Percentiles rank a stretch among this genome's conserved stretches.
Evolutionary conservation across 129 eudicot genomes (phyloP).

Genomic region (Lactuca saligna): DNA sequence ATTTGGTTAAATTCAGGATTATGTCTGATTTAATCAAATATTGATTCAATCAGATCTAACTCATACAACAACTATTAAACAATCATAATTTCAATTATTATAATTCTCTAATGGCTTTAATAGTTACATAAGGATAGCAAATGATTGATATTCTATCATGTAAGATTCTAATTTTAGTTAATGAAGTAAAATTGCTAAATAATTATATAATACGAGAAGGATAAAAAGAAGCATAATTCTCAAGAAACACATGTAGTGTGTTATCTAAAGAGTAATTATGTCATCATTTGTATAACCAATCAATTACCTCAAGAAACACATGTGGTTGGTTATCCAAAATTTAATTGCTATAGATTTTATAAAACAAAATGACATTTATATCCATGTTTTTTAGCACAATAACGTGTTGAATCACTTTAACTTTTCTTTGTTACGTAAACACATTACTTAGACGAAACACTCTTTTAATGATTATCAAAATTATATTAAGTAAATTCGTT

Average conservation of each 20-base stretch:
- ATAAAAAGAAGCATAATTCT: constrained; percentile 5
- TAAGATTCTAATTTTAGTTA: background rate
- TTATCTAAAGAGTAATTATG: background rate
- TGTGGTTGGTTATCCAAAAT: constrained; percentile 16
- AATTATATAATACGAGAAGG: background rate
- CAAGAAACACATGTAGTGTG: constrained; percentile 18
- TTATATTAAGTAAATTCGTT: background rate
- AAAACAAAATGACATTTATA: background rate
- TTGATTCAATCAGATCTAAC: too few relatives aligned
- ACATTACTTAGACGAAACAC: background rate
- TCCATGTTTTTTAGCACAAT: background rate
- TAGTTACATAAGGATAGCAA: background rate
- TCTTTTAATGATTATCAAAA: background rate
- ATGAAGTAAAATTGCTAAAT: background rate
- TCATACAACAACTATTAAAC: too few relatives aligned
- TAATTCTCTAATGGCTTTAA: background rate
- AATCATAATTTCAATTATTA: too few relatives aligned
- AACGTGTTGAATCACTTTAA: background rate
- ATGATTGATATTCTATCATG: background rate
- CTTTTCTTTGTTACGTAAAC: background rate
- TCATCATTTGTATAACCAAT: background rate
- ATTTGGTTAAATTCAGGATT: too few relatives aligned
- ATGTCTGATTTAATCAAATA: too few relatives aligned
- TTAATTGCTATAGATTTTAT: background rate
- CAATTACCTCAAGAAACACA: constrained; percentile 9